Conservation (phyloP, 2,329 filamentous ascomycete species). For the Fusarium transvaalense region DNA sequence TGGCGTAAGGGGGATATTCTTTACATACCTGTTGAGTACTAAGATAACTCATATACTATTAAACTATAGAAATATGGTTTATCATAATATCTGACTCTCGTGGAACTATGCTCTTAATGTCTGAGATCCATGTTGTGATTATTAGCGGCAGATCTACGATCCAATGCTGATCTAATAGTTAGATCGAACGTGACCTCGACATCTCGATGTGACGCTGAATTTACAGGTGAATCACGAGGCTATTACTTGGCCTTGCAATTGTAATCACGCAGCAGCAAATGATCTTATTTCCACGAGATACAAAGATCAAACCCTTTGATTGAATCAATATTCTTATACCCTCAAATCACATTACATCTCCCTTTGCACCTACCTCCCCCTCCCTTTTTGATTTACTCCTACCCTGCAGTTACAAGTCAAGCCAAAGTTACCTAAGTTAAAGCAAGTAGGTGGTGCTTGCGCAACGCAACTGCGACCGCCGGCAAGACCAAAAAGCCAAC, state of each 20-base stretch:
- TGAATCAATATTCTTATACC: background rate
- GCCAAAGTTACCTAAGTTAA: conserved; percentile 25
- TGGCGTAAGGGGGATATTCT: conserved; percentile 6
- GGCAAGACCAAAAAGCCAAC: background rate
- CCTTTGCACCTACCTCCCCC: conserved; percentile 6
- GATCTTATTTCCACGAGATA: background rate
- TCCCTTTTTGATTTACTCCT: conserved; percentile 23
- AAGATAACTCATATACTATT: conserved; percentile 2
- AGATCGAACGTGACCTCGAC: conserved; percentile 28
- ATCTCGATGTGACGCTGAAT: conserved; percentile 30
- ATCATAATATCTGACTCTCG: background rate
- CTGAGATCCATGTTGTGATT: conserved; percentile 23
- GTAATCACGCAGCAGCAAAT: conserved; percentile 16
- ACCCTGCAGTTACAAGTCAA: conserved; percentile 4
- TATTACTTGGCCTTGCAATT: conserved; percentile 5
- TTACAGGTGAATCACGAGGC: conserved; percentile 35
- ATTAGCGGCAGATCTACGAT: conserved; percentile 40
- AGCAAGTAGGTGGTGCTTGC: conserved; percentile 31
- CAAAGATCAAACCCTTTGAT: conserved; percentile 7
- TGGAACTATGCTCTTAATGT: background rate
- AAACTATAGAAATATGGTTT: background rate
- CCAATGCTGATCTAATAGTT: background rate
- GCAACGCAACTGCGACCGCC: conserved; percentile 20
- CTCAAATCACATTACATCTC: conserved; percentile 10
- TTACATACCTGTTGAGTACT: background rate